These are phyloP conservation scores for Diutina ranongensis DNA, from an alignment of 1,139 yeast genomes.

Conservation along the genomic window DNA sequence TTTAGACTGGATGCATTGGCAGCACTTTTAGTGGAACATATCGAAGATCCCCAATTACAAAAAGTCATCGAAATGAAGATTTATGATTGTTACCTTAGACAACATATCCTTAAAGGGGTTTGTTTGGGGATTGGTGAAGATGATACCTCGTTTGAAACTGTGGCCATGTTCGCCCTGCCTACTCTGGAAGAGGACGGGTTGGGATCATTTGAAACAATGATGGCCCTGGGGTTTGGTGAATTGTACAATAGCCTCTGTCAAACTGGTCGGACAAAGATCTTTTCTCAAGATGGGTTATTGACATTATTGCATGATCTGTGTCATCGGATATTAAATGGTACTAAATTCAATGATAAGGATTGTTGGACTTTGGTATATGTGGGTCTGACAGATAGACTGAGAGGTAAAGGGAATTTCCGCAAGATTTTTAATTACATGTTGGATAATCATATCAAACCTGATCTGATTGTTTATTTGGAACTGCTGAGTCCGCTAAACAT, in stretches of 20 bases:
- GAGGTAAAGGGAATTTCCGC: conserved; percentile 61
- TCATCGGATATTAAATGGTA: conserved; percentile 26
- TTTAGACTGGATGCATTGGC: conserved; percentile 45
- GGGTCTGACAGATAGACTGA: conserved; percentile 45
- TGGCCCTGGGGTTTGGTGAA: conserved; percentile 47
- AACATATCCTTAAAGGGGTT: conserved; percentile 46
- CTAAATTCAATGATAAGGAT: conserved; percentile 26
- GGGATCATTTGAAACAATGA: conserved; percentile 34
- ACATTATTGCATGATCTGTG: conserved; percentile 44
- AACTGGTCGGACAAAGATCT: conserved; percentile 43
- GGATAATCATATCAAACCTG: conserved; percentile 28
- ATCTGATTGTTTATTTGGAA: conserved; percentile 42
- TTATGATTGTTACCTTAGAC: conserved; percentile 46
- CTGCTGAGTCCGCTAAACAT: conserved; percentile 41
- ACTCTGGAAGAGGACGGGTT: conserved; percentile 32
- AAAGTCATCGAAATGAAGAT: conserved; percentile 32
- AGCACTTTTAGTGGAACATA: conserved; percentile 31
- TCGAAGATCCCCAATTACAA: conserved; percentile 23
- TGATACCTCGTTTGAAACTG: conserved; percentile 44
- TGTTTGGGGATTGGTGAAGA: conserved; percentile 37
- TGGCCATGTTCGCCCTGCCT: conserved; percentile 53
- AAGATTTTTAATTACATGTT: conserved; percentile 47
- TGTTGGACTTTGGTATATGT: conserved; percentile 50
- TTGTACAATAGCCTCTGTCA: conserved; percentile 40
- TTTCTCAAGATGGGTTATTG: conserved; percentile 34